Percentiles rank a stretch among this genome's conserved stretches.
Conservation (phyloP, 768 basidiomycete species). For the Xerocomus potaroensis region DNA sequence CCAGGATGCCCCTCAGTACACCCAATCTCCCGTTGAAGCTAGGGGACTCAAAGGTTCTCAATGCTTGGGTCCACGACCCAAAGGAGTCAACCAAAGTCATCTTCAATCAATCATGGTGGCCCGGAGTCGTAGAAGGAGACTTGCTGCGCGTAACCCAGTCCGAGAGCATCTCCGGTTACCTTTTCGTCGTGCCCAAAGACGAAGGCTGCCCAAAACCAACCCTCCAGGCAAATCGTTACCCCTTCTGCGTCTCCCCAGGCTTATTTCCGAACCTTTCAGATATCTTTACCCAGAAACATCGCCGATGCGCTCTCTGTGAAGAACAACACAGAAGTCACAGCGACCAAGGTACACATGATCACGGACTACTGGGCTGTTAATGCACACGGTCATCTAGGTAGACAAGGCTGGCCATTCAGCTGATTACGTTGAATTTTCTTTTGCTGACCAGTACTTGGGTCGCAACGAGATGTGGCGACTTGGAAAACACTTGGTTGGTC, state of each 20-base stretch:
- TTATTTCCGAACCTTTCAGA: slow-evolving; percentile 35
- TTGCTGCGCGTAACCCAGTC: slow-evolving; percentile 53
- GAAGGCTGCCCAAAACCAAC: slow-evolving; percentile 58
- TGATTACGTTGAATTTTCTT: slow-evolving; percentile 83
- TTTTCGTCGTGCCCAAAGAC: slow-evolving; percentile 66
- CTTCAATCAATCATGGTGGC: slow-evolving; percentile 74
- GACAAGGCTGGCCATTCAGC: slow-evolving; percentile 60
- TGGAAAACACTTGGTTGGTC: slow-evolving; percentile 72
- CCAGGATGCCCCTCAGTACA: slow-evolving; percentile 39
- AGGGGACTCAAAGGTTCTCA: slow-evolving; percentile 61
- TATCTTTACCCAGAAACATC: slow-evolving; percentile 69
- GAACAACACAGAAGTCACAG: slow-evolving; percentile 66
- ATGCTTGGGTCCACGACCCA: slow-evolving; percentile 70
- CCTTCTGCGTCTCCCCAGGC: background rate
- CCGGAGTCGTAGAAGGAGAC: slow-evolving; percentile 75
- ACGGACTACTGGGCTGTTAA: slow-evolving; percentile 2
- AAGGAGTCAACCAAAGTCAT: slow-evolving; percentile 57
- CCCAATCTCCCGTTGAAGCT: slow-evolving; percentile 42
- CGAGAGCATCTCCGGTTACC: slow-evolving; percentile 42
- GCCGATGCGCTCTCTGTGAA: slow-evolving; percentile 68
- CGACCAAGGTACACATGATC: slow-evolving; percentile 54
- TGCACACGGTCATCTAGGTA: slow-evolving; percentile 43
- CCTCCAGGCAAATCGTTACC: slow-evolving; percentile 47
- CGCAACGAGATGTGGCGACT: slow-evolving; percentile 97
- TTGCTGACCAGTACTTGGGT: slow-evolving; percentile 93